Evolutionary conservation across 257 asterid species (phyloP), one percentile per base, ranked within the genome.

Genomic region (Fraxinus americana): DNA sequence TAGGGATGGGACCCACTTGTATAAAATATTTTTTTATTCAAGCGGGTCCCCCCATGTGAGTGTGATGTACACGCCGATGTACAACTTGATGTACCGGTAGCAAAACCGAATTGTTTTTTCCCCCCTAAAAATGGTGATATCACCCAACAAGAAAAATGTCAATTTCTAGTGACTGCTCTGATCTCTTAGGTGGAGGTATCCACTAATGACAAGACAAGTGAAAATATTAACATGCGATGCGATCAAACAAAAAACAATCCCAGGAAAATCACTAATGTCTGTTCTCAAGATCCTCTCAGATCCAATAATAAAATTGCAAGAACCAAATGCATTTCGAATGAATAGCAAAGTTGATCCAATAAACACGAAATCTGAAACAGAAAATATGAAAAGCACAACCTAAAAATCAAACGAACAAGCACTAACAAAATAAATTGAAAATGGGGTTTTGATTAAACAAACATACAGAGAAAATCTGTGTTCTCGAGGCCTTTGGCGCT

Each of bases 401-500:
- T 9, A n/a, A 54, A 7, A 54, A 16, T 19, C 65, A 48, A 6
- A 48, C n/a, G 14, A n/a, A 14, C 57, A 48, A 14, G 7, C 19
- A 48, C n/a, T 4, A 48, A 48, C 7, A n/a, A 59, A 54, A 59
- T 59, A n/a, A 59, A 59, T 59, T 21, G 67, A 21, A 59, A 67
- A 48, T 39, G 41, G 72, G 36, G 35, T 6, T 65, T 9, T 32
- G 72, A 76, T 54, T 50, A 38, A 70, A 34, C 34, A 54, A 77
- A 75, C 89, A 3, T 86, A 91, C 97, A 79, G 38, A 93, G 76
- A 70, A 88, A 83, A 82, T 91, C 95, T 0, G 90, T 73, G 84
- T 88, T 71, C 3, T 89, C 88, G 16, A 90, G 91, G 82, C 94
- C 92, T 80, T 93, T 91, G 84, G 98, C 97, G 82, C 87, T 77